Evolutionary conservation across 805 yeast species (phyloP), one percentile per base, ranked within the genome.

Genomic region (Wickerhamiella kazuoi): DNA sequence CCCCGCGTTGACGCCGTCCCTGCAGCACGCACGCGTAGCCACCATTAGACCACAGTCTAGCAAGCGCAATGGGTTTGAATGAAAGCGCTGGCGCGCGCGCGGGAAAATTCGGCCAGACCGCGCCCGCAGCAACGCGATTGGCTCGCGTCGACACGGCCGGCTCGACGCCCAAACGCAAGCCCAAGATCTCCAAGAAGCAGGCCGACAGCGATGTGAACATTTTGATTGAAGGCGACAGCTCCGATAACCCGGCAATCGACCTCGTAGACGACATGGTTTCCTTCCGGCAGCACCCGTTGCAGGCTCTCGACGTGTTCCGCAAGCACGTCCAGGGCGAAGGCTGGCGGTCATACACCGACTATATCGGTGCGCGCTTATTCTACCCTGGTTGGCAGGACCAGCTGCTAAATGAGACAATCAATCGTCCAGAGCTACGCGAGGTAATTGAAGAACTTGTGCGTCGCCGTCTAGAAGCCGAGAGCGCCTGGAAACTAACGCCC

Each of bases 261-360:
- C 35, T 44, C 9, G 45, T 44, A 14, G 38, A 41, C 24, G 47
- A 44, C 18, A 40, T 42, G 43, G 45, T 42, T 15, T 55, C 59
- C 39, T 61, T 61, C 51, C 51, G 65, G 13, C 57, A 58, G 35
- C 46, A 52, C 40, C 65, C 65, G 15, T 41, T 51, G 15, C 45
- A 49, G 34, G 57, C 57, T 39, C 36, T 60, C 35, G 46, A 49
- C 30, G 53, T 53, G 9, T 36, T 58, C 15, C 52, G 49, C 18
- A 49, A 49, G 32, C 56, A 52, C 37, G 46, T 56, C 32, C 37
- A 47, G 6, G 64, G 65, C 17, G 44, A 55, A 7, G 47, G 52
- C 15, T 62, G 62, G 55, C 53, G 66, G 20, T 56, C 58, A 14
- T 62, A 59, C 44, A 54, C 59, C 33, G 47, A 54, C 30, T 61